Evolutionary conservation across 2,329 filamentous ascomycete species (phyloP), one percentile per base, ranked within the genome.

Genomic region (Fusarium cyanostomum): DNA sequence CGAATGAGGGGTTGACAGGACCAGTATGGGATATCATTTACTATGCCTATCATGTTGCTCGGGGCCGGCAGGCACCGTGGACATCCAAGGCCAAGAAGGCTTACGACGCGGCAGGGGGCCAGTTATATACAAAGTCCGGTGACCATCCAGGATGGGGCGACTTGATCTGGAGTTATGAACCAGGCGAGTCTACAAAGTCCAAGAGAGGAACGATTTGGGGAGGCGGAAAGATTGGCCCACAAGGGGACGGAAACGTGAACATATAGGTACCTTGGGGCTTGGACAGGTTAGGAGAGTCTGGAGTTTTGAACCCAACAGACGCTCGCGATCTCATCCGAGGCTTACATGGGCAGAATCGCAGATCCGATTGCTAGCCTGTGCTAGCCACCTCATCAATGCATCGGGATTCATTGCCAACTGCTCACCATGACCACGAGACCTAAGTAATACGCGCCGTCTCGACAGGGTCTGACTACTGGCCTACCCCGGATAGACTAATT

Each of bases 131-230:
- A 5, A 27, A 9, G 16, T 39, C 15, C 5, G 16, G 21, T 15
- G 33, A 50, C 11, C 33, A 39, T 50, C 33, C 35, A 9, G 46
- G 46, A 8, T 50, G 46, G 46, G 46, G 46, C 12, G 46, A 50
- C 26, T 21, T 50, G 15, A 39, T 50, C 24, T 50, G 46, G 46
- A 38, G 33, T 7, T 50, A 50, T 8, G 26, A 39, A 24, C 16
- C 26, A 13, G 46, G 46, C 3, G 33, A 50, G 46, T 39, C 35
- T 5, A 37, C 46, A 3, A 39, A 50, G 27, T 50, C 33, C 10
- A 50, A 39, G 24, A 33, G 27, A 8, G 28, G 26, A 16, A 50
- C 46, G 3, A 50, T 50, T 24, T 50, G 46, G 46, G 46, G 46
- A n/a, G 46, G 46, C 5, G 46, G 46, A 9, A 38, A 50, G 24